Conservation (phyloP, 2,329 filamentous ascomycete genomes). For the Botryosphaeria dothidea region DNA sequence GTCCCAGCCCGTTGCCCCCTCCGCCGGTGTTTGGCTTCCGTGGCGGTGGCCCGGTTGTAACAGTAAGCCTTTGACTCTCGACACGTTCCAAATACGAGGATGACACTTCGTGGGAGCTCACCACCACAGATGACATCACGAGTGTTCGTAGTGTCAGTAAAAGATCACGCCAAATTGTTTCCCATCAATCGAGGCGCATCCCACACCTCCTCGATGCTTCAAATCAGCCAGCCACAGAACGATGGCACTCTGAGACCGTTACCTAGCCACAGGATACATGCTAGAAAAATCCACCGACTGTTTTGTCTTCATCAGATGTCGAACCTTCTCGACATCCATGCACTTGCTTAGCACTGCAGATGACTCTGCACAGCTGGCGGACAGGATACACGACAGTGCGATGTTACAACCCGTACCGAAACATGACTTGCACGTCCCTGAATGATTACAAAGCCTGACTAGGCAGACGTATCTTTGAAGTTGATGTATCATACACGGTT, state of each 20-base stretch:
- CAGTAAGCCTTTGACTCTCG: not conserved
- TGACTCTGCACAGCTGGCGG: not conserved
- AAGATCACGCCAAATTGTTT: not conserved
- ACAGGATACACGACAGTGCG: not conserved
- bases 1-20: not conserved
- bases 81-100: not conserved
- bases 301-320: no score
- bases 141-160: not conserved
- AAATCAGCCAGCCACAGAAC: not conserved
- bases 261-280: not conserved
- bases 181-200: not conserved
- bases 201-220: not conserved
- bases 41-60: not conserved
- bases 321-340: no score
- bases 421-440: not conserved
- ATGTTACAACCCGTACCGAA: not conserved
- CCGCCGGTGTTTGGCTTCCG: not conserved
- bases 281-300: no score
- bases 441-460: no score
- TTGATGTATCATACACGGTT: not conserved
- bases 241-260: not conserved
- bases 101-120: not conserved
- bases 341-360: no score
- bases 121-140: not conserved
- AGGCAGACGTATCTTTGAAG: no score